These are phyloP conservation scores for Tetraselmis chui DNA, from an alignment of 139 green algal genomes.

Conservation along the genomic window DNA sequence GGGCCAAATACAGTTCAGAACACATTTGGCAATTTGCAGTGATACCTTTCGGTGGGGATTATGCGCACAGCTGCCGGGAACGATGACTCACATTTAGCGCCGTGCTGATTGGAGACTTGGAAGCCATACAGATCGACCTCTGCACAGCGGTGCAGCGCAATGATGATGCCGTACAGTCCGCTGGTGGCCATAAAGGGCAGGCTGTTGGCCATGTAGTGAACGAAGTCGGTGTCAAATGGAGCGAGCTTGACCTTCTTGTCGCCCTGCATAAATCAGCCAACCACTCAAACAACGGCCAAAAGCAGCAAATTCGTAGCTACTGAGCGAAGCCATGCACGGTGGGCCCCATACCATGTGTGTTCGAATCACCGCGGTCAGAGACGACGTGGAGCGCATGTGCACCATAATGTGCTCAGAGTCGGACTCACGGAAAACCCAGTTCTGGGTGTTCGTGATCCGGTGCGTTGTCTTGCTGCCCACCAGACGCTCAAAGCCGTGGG, in stretches of 20 bases:
- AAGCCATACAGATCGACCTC: constrained; percentile 27
- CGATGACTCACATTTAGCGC: neutral
- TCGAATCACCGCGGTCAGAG: neutral
- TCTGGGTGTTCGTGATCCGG: constrained; percentile 22
- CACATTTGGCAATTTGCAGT: too few species aligned
- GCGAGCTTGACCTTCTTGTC: neutral
- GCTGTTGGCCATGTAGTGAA: constrained; percentile 12
- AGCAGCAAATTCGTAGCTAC: too few species aligned
- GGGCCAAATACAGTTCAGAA: too few species aligned
- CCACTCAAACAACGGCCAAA: too few species aligned
- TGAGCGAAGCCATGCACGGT: neutral
- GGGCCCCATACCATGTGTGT: neutral
- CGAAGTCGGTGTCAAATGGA: constrained; percentile 5
- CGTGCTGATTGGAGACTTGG: constrained; percentile 15
- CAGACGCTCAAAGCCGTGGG: constrained; percentile 4
- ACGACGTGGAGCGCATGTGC: constrained; percentile 13
- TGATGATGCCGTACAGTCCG: constrained; percentile 25
- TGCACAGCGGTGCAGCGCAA: constrained; percentile 14
- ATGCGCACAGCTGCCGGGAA: too few species aligned
- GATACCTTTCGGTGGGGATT: too few species aligned
- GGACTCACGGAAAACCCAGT: constrained; percentile 14
- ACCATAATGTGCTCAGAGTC: constrained; percentile 9
- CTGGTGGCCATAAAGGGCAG: constrained; percentile 20
- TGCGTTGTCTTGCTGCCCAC: constrained; percentile 17
- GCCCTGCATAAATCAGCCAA: neutral